phyloP scores from a whole-genome alignment of 768 basidiomycete species.

The Peribolospora baueri region DNA sequence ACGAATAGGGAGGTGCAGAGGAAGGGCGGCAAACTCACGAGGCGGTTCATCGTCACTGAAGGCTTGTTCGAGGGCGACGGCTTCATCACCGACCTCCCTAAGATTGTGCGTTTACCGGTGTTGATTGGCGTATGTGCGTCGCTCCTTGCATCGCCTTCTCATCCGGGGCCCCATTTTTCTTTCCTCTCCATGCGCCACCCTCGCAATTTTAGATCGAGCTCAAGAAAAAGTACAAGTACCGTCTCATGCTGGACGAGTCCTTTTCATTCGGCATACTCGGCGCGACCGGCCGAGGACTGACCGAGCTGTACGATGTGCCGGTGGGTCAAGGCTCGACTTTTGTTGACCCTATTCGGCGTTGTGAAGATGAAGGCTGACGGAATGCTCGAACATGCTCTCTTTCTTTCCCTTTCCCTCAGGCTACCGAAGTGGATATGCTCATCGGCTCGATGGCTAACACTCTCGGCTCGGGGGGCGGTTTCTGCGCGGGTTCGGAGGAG shows the following conservation, averaged over 20 bases:
- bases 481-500: slow-evolving; percentile 66
- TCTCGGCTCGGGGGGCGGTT: slow-evolving; percentile 64
- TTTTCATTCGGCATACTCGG: slow-evolving; percentile 85
- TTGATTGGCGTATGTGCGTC: not conserved
- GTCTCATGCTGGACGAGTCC: slow-evolving; percentile 78
- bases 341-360: too few species aligned
- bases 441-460: slow-evolving; percentile 69
- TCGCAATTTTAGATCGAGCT: slow-evolving; percentile 46
- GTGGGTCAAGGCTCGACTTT: slow-evolving; percentile 25
- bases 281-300: slow-evolving; percentile 75
- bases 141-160: too few species aligned
- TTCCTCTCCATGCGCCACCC: not conserved
- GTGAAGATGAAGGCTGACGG: not conserved
- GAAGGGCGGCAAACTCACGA: slow-evolving; percentile 51
- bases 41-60: slow-evolving; percentile 87
- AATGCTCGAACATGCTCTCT: not conserved
- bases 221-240: slow-evolving; percentile 85
- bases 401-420: slow-evolving; percentile 24
- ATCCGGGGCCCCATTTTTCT: not conserved
- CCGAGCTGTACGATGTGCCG: slow-evolving; percentile 79
- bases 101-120: slow-evolving; percentile 37
- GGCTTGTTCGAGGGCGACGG: slow-evolving; percentile 93
- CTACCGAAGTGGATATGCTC: slow-evolving; percentile 79
- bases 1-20: slow-evolving; percentile 76
- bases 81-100: slow-evolving; percentile 71